These are phyloP conservation scores for Leccinum pachyderme DNA, from an alignment of 1,284 basidiomycete genomes.

Conservation along the genomic window DNA sequence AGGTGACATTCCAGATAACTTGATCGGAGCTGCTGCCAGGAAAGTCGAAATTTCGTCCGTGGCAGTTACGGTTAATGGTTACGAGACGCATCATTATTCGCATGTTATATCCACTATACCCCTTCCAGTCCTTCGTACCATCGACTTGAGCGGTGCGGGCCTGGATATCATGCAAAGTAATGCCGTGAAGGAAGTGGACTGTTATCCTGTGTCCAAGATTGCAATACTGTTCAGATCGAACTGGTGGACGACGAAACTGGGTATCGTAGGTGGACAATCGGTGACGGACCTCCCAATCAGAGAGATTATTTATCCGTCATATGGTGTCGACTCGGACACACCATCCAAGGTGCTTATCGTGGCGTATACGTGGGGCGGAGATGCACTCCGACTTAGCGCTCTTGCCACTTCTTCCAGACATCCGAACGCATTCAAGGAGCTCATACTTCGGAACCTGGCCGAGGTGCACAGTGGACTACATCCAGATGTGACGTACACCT, in stretches of 20 bases:
- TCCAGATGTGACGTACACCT: background rate
- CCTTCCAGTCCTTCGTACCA: constrained; percentile 10
- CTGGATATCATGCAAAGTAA: background rate
- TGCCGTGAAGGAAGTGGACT: constrained; percentile 29
- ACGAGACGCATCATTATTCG: constrained; percentile 8
- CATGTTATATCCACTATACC: constrained; percentile 22
- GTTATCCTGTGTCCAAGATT: background rate
- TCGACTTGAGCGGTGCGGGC: background rate
- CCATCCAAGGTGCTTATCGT: constrained; percentile 22
- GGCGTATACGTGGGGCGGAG: constrained; percentile 1
- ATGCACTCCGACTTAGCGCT: background rate
- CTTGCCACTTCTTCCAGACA: background rate
- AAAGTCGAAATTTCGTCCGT: background rate
- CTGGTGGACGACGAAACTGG: background rate
- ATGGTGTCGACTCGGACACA: constrained; percentile 27
- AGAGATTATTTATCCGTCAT: constrained; percentile 15
- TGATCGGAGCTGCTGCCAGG: background rate
- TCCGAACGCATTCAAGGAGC: background rate
- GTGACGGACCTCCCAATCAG: constrained; percentile 36
- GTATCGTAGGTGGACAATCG: constrained; percentile 30
- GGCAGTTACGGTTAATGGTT: constrained; percentile 7
- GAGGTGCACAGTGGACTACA: background rate
- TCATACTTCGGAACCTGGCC: constrained; percentile 6
- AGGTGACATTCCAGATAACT: background rate
- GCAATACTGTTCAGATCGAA: background rate